A percentile compares a stretch with the other conserved stretches of the same genome.
Conservation (phyloP, 768 basidiomycete genomes). For the Macrolepiota albuminosa region DNA sequence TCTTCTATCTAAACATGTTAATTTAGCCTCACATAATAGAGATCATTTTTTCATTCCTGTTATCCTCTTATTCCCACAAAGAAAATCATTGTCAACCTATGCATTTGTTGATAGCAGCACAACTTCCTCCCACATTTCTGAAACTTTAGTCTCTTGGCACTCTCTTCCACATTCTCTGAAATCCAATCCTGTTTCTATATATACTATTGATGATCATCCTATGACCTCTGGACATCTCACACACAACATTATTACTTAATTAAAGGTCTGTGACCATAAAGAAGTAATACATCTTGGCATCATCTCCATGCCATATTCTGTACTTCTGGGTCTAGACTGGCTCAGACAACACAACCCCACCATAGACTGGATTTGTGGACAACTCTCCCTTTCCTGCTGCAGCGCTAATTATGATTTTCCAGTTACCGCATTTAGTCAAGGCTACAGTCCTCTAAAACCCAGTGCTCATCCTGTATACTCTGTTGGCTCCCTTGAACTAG, state of each 20-base stretch:
- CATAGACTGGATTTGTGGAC: constrained; percentile 27
- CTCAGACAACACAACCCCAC: constrained; percentile 28
- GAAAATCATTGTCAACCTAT: constrained; percentile 25
- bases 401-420: constrained; percentile 16
- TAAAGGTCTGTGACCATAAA: constrained; percentile 23
- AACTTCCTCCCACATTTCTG: constrained; percentile 16
- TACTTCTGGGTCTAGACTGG: constrained; percentile 35
- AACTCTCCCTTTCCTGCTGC: constrained; percentile 22
- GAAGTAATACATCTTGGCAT: constrained; percentile 26
- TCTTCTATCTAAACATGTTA: too few species aligned
- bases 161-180: constrained; percentile 26
- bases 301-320: constrained; percentile 27
- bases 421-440: constrained; percentile 16
- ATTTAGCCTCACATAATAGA: too few species aligned
- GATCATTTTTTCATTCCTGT: constrained; percentile 13
- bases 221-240: constrained; percentile 31
- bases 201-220: constrained; percentile 32
- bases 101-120: constrained; percentile 34
- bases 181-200: constrained; percentile 28
- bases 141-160: constrained; percentile 32
- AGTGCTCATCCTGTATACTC: constrained; percentile 10
- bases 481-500: constrained; percentile 18
- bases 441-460: constrained; percentile 11
- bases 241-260: constrained; percentile 27
- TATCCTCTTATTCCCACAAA: constrained; percentile 25